Base-by-base conservation (phyloP, 345 rosid genomes). In the Syzygium jambos region DNA sequence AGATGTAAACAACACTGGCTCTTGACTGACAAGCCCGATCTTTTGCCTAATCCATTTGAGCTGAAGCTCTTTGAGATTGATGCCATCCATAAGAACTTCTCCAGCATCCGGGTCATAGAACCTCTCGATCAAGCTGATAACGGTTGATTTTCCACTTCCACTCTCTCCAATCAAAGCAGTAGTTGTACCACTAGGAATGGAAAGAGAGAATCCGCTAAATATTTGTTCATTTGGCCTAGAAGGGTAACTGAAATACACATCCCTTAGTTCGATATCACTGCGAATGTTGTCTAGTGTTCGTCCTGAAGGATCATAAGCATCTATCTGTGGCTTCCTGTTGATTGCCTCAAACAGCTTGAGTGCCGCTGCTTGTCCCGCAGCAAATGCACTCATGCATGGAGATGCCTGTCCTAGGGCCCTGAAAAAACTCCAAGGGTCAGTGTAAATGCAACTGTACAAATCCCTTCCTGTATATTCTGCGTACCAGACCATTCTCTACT, bases 401-500 rank as follows among this genome's bases (percentile, higher is more conserved):
- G 93, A 89, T 87, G 92, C 86, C 88, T 92, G 95, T 22, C 95
- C 95, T 7, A 93, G 65, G 14, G 94, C 91, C 93, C 95, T 93
- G 91, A 84, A 85, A 52, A 22, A 63, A 85, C 11, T 6, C 22
- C 56, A 46, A 65, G 54, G 34, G 23, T 54, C 57, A 54, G 57
- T 54, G 27, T 43, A 46, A 57, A 85, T 63, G 29, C 51, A 21
- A 52, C 52, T 4, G 29, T 54, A 61, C 52, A 11, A 43, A 80
- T n/a, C 57, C 41, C 61, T 27, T 41, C 68, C 22, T 3, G 13
- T 27, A 34, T 52, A 30, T n/a, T 30, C 43, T 61, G 22, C 46
- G 29, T 29, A 8, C 7, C 55, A 51, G 23, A 21, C 23, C 15
- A 29, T 16, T 13, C 51, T 61, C 34, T 63, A 84, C 4, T 34